Base-by-base conservation (phyloP, 2,329 filamentous ascomycete genomes). In the Penicillium sp. region DNA sequence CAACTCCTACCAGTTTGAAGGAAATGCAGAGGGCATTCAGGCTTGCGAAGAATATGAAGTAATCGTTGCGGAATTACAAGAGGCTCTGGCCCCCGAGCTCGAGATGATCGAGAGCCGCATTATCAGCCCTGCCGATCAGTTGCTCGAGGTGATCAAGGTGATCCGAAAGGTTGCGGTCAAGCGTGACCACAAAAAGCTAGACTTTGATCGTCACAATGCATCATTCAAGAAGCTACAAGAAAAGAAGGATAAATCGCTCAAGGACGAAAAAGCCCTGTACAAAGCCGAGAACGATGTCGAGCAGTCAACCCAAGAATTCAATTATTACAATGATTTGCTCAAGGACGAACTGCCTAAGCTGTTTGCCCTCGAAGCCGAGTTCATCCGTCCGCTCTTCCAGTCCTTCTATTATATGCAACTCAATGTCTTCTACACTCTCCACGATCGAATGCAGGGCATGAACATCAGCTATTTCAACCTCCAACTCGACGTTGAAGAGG, bases 341-440 rank as follows among this genome's bases (percentile, higher is more conserved):
- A 99, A 99, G 78, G 90, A 95, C 16, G 94, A 99, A 76, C 79
- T 99, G 59, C 94, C 94, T 27, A 91, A 91, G 74, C 83, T 99
- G 10, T 99, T 99, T 74, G 74, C 79, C 7, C 84, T 99, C 16
- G 94, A 99, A 74, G 84, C 87, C 60, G 89, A 97, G 73, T 97
- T 99, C 73, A 99, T 99, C 73, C 87, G 90, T 63, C 94, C 94
- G 2, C 84, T 99, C 7, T 99, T 99, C 81, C 94, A 97, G 73
- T 96, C 90, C 9, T 99, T 99, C 78, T 99, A 99, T 78, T 99
- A 97, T 80, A 99, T 99, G 94, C 94, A 99, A 75, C 84, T 99
- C 61, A 99, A 99, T 74, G 90, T 99, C 61, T 99, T 97, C 74
- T 99, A 99, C 76, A 99, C 94, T 1, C 81, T 99, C 50, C 94